Base-by-base conservation (phyloP, 208 protist genomes). In the Acanthamoeba castellanii region DNA sequence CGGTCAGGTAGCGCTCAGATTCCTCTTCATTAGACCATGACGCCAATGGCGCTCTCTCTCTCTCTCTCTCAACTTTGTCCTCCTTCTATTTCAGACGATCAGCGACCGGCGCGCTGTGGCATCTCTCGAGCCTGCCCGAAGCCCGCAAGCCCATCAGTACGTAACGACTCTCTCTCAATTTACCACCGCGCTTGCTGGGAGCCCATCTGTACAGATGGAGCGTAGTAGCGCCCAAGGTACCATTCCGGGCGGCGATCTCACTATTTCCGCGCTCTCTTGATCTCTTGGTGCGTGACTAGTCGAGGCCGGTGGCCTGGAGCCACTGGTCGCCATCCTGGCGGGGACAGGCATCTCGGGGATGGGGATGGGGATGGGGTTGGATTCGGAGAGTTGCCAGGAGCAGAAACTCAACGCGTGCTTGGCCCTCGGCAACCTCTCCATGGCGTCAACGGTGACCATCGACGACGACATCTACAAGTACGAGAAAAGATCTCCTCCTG, bases 401-500 rank as follows among this genome's bases (percentile, higher is more conserved):
- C 76, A 59, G 22, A 50, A 50, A 8, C 76, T 85, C 76, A 85
- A 85, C 47, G 76, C 76, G 5, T 85, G 76, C 13, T 34, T 85
- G 47, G 76, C 76, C 11, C 47, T 85, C 27, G 76, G 45, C 18
- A 85, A 85, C 30, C 76, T 85, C 45, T 85, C 76, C 76, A 85
- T 85, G 76, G 16, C 22, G 42, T 57, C 52, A 20, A 22, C 52
- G 9, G 9, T 20, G 52, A 42, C 52, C 18, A n/a, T 9, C 32
- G 34, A 78, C 14, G 30, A 78, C 70, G n/a, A 8, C 61, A 32
- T 25, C 16, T 59, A 59, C 52, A 57, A 13, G 52, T 57, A 57
- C 50, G 37, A 37, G n/a, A n/a, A n/a, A n/a, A 37, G 37, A 37
- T 3, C 0, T 3, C 1, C 37, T 37, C 37, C 37, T 37, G 1